Percentiles rank a stretch among this genome's conserved stretches.
Conservation (phyloP, 2,329 filamentous ascomycete species). For the Hymenoscyphus infarciens region DNA sequence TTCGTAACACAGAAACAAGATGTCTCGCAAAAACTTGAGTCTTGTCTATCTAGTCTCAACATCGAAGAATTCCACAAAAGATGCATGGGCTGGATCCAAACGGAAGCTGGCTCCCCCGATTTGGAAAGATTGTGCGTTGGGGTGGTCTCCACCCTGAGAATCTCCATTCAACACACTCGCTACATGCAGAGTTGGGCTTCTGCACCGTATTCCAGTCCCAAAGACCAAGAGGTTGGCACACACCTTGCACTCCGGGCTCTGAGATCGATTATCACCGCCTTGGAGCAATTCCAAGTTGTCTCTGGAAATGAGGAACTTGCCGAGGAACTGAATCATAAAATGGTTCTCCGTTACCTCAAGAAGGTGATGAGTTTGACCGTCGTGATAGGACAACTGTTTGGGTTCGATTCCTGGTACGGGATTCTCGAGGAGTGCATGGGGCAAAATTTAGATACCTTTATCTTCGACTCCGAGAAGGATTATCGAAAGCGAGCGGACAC, state of each 20-base stretch:
- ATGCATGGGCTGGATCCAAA: not conserved
- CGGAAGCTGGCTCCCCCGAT: not conserved
- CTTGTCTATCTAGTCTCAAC: not conserved
- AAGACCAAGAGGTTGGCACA: not conserved
- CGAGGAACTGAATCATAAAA: not conserved
- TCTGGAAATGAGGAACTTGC: not conserved
- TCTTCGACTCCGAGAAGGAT: not conserved
- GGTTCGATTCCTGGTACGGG: not conserved
- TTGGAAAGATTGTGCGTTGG: not conserved
- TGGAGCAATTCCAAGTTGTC: not conserved
- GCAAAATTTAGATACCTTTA: not conserved
- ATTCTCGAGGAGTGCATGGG: not conserved
- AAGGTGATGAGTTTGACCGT: not conserved
- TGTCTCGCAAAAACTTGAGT: not conserved
- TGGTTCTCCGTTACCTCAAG: not conserved
- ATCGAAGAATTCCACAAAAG: not conserved
- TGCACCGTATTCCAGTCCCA: not conserved
- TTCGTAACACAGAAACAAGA: not conserved
- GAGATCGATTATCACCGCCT: not conserved
- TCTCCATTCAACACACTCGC: not conserved
- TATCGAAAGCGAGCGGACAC: not conserved
- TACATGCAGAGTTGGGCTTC: not conserved
- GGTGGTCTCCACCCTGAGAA: not conserved
- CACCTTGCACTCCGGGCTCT: not conserved
- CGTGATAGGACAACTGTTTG: not conserved